Percentiles rank a stretch among this genome's conserved stretches.
Conservation (phyloP, 495 filamentous ascomycete genomes). For the Lasiosphaeria ovina region DNA sequence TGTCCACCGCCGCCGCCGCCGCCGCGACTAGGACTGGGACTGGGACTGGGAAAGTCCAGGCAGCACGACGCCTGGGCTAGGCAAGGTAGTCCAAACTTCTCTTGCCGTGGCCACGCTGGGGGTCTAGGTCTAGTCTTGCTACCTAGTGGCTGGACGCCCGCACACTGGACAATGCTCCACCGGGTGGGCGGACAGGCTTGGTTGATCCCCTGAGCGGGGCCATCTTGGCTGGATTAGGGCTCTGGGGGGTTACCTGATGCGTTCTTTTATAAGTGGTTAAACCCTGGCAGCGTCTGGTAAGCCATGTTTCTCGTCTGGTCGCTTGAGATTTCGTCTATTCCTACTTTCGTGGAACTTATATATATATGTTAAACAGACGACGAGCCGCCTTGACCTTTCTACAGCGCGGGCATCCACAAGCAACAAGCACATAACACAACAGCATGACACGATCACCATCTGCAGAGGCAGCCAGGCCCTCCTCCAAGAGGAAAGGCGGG, state of each 20-base stretch:
- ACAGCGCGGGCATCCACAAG: neutral
- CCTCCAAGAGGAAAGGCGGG: slow-evolving; percentile 40
- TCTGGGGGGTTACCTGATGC: neutral
- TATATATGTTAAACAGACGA: neutral
- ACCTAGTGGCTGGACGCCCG: slow-evolving; percentile 6
- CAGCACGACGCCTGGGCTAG: slow-evolving; percentile 1
- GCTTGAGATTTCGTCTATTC: neutral
- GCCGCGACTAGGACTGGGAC: neutral
- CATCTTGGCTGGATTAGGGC: slow-evolving; percentile 3
- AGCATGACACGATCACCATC: slow-evolving; percentile 20
- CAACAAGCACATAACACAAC: neutral
- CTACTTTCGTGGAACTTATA: neutral
- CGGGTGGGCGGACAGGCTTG: neutral
- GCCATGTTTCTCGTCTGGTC: neutral
- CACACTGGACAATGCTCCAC: neutral
- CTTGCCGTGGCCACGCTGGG: slow-evolving; percentile 5
- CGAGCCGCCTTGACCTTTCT: neutral
- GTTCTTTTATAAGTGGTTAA: slow-evolving; percentile 10
- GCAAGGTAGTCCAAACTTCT: no score
- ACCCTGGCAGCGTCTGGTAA: neutral
- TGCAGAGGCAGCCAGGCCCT: slow-evolving; percentile 28
- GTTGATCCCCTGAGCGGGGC: slow-evolving; percentile 5
- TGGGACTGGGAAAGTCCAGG: neutral
- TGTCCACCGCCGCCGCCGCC: no score
- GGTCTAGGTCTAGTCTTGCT: neutral